A percentile compares a stretch with the other conserved stretches of the same genome.
Conservation (phyloP, 2,329 filamentous ascomycete species). For the Aspergillus phoenicis region DNA sequence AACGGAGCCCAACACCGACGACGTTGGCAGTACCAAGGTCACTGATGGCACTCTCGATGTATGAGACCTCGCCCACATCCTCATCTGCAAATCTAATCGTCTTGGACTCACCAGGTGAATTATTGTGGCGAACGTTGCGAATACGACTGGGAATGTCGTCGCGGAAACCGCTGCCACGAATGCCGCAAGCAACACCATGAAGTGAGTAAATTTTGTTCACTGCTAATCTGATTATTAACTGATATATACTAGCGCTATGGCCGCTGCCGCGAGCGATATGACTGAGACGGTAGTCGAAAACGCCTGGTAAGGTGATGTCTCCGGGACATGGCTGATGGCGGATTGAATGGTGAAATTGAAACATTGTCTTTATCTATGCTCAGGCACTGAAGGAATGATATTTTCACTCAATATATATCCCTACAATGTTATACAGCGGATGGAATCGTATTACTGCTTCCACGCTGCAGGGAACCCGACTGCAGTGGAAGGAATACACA, state of each 20-base stretch:
- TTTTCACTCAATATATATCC: no score
- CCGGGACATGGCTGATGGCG: no score
- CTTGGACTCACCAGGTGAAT: neutral
- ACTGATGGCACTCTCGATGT: neutral
- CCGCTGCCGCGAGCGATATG: neutral
- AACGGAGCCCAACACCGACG: neutral
- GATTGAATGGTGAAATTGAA: no score
- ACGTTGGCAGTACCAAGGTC: neutral
- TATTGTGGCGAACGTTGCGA: neutral
- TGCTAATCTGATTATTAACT: neutral
- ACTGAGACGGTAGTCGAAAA: neutral
- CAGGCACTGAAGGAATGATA: no score
- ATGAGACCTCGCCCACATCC: neutral
- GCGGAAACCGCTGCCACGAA: neutral
- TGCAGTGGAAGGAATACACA: neutral
- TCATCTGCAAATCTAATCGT: neutral
- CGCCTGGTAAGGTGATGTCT: neutral
- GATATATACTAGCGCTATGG: neutral
- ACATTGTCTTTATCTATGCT: no score
- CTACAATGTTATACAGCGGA: neutral
- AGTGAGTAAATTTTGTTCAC: neutral
- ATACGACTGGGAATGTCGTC: neutral
- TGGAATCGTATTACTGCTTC: neutral
- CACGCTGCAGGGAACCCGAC: neutral
- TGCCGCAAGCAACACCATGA: neutral